These are phyloP conservation scores for Rhodocollybia butyracea DNA, from an alignment of 768 basidiomycete species.

Conservation along the genomic window DNA sequence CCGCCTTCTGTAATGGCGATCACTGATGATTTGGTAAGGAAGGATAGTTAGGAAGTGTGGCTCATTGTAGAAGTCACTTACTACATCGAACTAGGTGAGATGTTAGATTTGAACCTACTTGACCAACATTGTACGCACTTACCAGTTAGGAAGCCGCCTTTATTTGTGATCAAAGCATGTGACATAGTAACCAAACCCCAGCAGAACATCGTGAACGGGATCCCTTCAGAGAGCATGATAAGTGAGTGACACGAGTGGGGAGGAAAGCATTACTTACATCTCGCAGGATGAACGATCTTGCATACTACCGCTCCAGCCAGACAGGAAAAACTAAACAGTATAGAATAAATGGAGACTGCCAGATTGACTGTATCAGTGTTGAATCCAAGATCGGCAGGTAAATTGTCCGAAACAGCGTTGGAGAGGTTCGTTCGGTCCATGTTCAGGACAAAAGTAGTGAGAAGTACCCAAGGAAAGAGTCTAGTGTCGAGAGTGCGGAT, in stretches of 20 bases:
- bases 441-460: slow-evolving; percentile 31
- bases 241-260: not conserved
- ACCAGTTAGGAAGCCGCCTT: slow-evolving; percentile 33
- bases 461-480: slow-evolving; percentile 30
- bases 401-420: slow-evolving; percentile 38
- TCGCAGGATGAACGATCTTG: slow-evolving; percentile 34
- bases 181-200: slow-evolving; percentile 37
- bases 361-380: slow-evolving; percentile 37
- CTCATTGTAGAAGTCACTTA: too few species aligned
- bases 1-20: slow-evolving; percentile 41
- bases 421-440: slow-evolving; percentile 42
- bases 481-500: slow-evolving; percentile 23
- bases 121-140: not conserved
- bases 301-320: slow-evolving; percentile 35
- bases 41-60: not conserved
- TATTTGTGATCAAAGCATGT: slow-evolving; percentile 32
- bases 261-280: slow-evolving; percentile 28
- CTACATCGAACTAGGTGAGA: slow-evolving; percentile 29
- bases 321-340: slow-evolving; percentile 31
- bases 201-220: slow-evolving; percentile 35
- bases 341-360: slow-evolving; percentile 31
- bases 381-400: slow-evolving; percentile 36
- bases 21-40: slow-evolving; percentile 17
- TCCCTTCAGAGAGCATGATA: slow-evolving; percentile 22
- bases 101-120: not conserved